Conservation (phyloP, 768 basidiomycete species). For the Krasilnikovozyma curviuscula region DNA sequence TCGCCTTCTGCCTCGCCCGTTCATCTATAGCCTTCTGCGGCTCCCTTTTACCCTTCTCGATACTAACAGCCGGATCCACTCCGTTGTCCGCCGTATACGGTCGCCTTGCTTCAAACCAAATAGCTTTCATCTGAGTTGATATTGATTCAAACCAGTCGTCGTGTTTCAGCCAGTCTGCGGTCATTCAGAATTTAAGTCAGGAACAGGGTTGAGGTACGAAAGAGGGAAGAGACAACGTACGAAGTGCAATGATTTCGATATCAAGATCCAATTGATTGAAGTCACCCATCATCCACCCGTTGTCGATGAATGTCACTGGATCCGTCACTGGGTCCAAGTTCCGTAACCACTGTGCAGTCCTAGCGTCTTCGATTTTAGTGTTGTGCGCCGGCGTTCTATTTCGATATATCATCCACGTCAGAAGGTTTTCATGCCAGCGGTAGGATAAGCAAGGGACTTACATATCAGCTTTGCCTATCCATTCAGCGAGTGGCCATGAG, state of each 20-base stretch:
- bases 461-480: conserved; percentile 27
- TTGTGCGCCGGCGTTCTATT: conserved; percentile 20
- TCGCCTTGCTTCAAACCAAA: conserved; percentile 22
- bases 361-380: conserved; percentile 26
- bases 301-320: conserved; percentile 24
- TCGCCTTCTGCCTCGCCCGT: conserved; percentile 24
- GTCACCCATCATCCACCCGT: conserved; percentile 28
- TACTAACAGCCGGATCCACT: conserved; percentile 17
- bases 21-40: conserved; percentile 23
- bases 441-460: not conserved
- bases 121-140: conserved; percentile 16
- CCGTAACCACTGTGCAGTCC: conserved; percentile 28
- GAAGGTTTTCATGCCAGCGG: not conserved
- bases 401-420: not conserved
- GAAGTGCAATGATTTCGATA: conserved; percentile 24
- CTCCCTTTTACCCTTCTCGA: conserved; percentile 20
- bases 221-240: conserved; percentile 16
- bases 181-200: not conserved
- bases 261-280: conserved; percentile 26
- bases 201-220: not conserved
- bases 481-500: conserved; percentile 24
- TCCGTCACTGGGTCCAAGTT: conserved; percentile 25
- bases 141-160: conserved; percentile 26
- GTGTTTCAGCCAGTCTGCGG: conserved; percentile 24
- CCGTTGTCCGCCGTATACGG: conserved; percentile 22